A percentile compares a stretch with the other conserved stretches of the same genome.
Conservation (phyloP, 257 asterid species). For the Solanum pimpinellifolium region DNA sequence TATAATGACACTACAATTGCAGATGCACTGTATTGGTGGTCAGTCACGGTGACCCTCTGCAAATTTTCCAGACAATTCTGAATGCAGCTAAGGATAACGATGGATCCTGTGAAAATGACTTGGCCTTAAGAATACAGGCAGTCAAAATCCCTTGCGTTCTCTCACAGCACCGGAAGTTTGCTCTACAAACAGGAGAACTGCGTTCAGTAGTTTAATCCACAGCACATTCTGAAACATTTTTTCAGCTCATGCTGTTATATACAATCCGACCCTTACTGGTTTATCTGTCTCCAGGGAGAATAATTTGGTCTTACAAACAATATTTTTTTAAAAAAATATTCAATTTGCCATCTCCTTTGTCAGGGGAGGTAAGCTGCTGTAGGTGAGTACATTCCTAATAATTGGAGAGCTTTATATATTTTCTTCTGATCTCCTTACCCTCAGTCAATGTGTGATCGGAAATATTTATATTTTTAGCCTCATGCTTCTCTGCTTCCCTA, state of each 20-base stretch:
- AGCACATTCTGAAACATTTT: background rate
- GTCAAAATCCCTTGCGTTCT: slow-evolving; percentile 44
- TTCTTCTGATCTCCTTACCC: background rate
- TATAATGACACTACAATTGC: background rate
- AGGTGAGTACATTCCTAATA: background rate
- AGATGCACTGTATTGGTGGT: slow-evolving; percentile 75
- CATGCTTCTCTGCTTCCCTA: background rate
- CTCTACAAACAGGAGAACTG: slow-evolving; percentile 76
- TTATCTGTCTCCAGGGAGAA: background rate
- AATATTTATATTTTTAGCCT: background rate
- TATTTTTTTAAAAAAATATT: background rate
- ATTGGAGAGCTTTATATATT: background rate
- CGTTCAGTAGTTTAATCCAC: slow-evolving; percentile 30
- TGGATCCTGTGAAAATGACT: slow-evolving; percentile 14
- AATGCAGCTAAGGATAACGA: slow-evolving; percentile 32
- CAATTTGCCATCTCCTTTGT: background rate
- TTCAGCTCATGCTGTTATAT: background rate
- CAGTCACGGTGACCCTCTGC: slow-evolving; percentile 97
- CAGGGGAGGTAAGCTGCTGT: background rate
- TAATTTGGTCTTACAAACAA: background rate
- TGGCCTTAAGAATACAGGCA: slow-evolving; percentile 46
- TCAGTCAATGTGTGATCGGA: background rate
- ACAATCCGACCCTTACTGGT: background rate
- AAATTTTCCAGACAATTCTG: slow-evolving; percentile 71
- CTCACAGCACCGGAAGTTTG: slow-evolving; percentile 66